Conservation (phyloP, 371 early-diverging fungal species). For the Circinella minor region DNA sequence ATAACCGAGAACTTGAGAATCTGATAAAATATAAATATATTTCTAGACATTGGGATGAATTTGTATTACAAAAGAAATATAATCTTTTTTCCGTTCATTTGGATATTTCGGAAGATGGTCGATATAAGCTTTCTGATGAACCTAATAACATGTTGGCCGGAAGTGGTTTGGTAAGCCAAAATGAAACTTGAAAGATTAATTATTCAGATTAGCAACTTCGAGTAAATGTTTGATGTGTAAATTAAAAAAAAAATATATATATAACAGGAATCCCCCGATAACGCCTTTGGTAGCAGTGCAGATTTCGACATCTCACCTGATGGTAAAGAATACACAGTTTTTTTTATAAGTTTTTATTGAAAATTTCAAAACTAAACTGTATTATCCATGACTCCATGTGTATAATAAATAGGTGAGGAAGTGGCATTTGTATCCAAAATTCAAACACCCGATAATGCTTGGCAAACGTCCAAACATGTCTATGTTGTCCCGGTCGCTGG, state of each 20-base stretch:
- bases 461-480: conserved; percentile 78
- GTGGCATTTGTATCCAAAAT: conserved; percentile 77
- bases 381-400: neutral
- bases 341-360: too few relatives aligned
- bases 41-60: conserved; percentile 72
- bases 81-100: conserved; percentile 61
- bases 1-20: neutral
- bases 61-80: conserved; percentile 56
- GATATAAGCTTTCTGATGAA: conserved; percentile 32
- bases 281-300: conserved; percentile 64
- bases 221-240: neutral
- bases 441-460: conserved; percentile 68
- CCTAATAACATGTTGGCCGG: conserved; percentile 57
- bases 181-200: neutral
- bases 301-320: conserved; percentile 70
- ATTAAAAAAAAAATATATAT: neutral
- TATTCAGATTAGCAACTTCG: neutral
- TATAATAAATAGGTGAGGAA: conserved; percentile 43
- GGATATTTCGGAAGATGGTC: conserved; percentile 26
- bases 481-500: conserved; percentile 68
- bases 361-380: too few relatives aligned
- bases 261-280: conserved; percentile 52
- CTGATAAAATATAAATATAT: neutral
- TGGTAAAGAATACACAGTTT: conserved; percentile 24
- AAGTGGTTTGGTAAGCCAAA: conserved; percentile 42